Conservation (phyloP, 164 flowering plant species). For the Tetracentron sinense region DNA sequence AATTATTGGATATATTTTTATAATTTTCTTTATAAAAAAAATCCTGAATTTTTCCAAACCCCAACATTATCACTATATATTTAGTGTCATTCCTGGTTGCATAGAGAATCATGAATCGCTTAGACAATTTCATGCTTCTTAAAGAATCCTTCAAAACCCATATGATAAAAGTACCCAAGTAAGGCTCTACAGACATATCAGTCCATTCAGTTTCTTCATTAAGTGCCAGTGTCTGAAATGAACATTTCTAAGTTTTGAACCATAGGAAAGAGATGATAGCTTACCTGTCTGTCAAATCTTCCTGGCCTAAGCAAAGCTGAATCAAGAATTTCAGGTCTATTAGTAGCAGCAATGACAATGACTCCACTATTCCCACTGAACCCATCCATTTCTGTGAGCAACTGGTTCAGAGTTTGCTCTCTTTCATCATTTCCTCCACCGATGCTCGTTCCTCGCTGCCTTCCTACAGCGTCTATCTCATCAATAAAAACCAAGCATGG, state of each 20-base stretch:
- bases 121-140: too few relatives aligned
- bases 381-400: conserved; percentile 79
- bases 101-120: too few relatives aligned
- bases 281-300: conserved; percentile 68
- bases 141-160: too few relatives aligned
- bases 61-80: too few relatives aligned
- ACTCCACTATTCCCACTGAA: conserved; percentile 59
- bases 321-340: conserved; percentile 68
- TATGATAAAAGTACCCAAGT: too few relatives aligned
- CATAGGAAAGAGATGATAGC: not conserved
- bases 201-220: not conserved
- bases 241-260: not conserved
- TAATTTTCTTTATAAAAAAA: too few relatives aligned
- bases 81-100: too few relatives aligned
- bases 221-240: not conserved
- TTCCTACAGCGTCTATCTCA: conserved; percentile 76
- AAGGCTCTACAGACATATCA: too few relatives aligned
- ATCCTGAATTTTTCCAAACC: too few relatives aligned
- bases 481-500: conserved; percentile 74
- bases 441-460: conserved; percentile 66
- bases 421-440: conserved; percentile 77
- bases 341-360: conserved; percentile 79
- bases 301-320: conserved; percentile 69
- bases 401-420: conserved; percentile 65
- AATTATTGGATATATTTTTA: too few relatives aligned